These are phyloP conservation scores for Annulohypoxylon moriforme DNA, from an alignment of 495 filamentous ascomycete genomes.

Conservation along the genomic window DNA sequence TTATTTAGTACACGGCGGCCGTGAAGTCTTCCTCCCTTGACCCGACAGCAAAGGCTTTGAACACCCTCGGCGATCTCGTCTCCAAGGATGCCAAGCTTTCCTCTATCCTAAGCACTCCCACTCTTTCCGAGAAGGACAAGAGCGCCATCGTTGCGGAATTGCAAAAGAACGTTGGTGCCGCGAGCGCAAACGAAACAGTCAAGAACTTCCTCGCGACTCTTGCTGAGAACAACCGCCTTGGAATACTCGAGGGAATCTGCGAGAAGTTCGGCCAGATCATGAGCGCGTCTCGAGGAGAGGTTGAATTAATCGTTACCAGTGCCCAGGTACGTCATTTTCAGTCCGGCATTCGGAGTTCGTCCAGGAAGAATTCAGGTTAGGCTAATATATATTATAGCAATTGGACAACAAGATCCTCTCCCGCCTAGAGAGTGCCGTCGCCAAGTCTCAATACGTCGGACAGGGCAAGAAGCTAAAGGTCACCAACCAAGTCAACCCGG, in stretches of 20 bases:
- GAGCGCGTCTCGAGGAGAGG: slow-evolving; percentile 88
- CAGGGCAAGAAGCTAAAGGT: slow-evolving; percentile 98
- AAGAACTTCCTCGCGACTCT: slow-evolving; percentile 93
- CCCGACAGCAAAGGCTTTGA: slow-evolving; percentile 78
- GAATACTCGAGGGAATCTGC: slow-evolving; percentile 80
- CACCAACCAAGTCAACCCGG: slow-evolving; percentile 91
- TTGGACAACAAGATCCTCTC: slow-evolving; percentile 85
- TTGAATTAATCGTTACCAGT: slow-evolving; percentile 89
- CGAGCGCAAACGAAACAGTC: slow-evolving; percentile 80
- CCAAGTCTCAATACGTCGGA: slow-evolving; percentile 89
- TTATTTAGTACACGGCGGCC: slow-evolving; percentile 89
- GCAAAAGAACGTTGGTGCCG: slow-evolving; percentile 75
- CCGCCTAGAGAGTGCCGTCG: slow-evolving; percentile 86
- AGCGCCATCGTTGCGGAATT: slow-evolving; percentile 83
- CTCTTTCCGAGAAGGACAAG: slow-evolving; percentile 81
- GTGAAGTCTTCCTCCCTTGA: slow-evolving; percentile 89
- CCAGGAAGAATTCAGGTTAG: slow-evolving; percentile 31
- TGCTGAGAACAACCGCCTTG: slow-evolving; percentile 95
- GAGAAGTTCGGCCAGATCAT: slow-evolving; percentile 90
- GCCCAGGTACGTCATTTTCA: slow-evolving; percentile 72
- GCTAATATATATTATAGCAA: slow-evolving; percentile 64
- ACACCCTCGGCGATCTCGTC: slow-evolving; percentile 74
- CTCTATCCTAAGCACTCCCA: slow-evolving; percentile 80
- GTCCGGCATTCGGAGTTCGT: background rate
- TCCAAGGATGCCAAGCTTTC: slow-evolving; percentile 83